Base-by-base conservation (phyloP, 163 green algal genomes). In the Chloroidium sp. region DNA sequence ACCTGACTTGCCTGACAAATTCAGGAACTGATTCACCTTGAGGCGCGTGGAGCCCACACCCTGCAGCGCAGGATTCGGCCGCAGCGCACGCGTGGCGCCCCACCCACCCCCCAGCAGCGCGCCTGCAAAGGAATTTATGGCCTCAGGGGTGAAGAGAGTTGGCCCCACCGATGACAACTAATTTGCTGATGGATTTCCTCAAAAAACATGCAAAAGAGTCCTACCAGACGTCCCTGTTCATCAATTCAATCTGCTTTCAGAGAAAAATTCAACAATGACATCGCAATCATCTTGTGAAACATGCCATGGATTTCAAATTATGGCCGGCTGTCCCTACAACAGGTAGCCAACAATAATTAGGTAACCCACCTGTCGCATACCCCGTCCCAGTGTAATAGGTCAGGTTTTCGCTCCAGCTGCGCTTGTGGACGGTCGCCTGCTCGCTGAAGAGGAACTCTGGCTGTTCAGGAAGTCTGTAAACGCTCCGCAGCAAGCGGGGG, bases 401-500 rank as follows among this genome's bases (percentile, higher is more conserved):
- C 69, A 98, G 82, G 84, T 97, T 97, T 76, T 98, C 94, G 4
- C 86, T 90, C 92, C 93, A 98, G 75, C 88, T 91, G 77, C 95
- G 87, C 68, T 85, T 81, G 62, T 91, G 88, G 8, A 95, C 91
- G 0, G 85, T 84, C 13, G 92, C 90, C 79, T 98, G 93, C 78
- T 98, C 95, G 75, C 90, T 90, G 77, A 98, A 98, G 36, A 98
- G 86, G 79, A 97, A 97, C 87, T 98, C 93, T 2, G 95, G 93
- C 74, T 93, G 89, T 62, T 92, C 82, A 3, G 94, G 90, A 68
- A 86, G 77, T 61, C 77, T 79, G 74, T 81, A 84, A 69, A 57
- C 61, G 1, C 2, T 78, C 57, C 75, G 58, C 36, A 62, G 62
- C 4, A 62, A n/a, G 59, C 83, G 69, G 2, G 62, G 78, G 59